phyloP scores from a whole-genome alignment of 768 basidiomycete species.

The Rhodotorula graminis region DNA sequence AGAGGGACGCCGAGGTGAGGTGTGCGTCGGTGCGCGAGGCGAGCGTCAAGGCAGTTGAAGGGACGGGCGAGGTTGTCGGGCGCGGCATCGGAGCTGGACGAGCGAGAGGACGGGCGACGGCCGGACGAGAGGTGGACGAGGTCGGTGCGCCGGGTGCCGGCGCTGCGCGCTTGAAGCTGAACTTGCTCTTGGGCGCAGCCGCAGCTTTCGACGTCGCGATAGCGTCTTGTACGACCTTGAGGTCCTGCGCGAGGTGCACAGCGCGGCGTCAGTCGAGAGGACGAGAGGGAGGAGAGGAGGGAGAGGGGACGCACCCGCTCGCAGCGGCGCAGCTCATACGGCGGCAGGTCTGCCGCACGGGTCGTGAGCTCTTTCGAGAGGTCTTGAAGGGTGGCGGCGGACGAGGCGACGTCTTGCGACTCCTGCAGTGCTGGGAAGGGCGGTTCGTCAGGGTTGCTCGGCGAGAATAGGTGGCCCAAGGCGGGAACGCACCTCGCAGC shows the following conservation, averaged over 20 bases:
- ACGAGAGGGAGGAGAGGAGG: accelerated
- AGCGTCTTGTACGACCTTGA: conserved; percentile 1
- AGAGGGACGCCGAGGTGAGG: conserved; percentile 10
- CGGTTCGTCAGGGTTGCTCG: not conserved
- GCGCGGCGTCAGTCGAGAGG: too few relatives aligned
- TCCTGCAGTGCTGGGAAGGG: too few relatives aligned
- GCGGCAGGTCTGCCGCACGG: conserved; percentile 11
- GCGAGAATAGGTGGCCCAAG: not conserved
- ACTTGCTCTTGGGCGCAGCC: conserved; percentile 18
- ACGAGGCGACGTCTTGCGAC: too few relatives aligned
- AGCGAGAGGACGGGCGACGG: conserved; percentile 3
- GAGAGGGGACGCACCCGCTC: conserved; percentile 11
- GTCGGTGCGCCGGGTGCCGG: not conserved
- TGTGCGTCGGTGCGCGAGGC: not conserved
- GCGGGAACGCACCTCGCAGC: not conserved
- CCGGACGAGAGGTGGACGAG: not conserved
- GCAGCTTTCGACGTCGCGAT: not conserved
- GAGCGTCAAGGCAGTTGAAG: conserved; percentile 6
- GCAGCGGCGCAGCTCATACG: conserved; percentile 18
- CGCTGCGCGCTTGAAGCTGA: conserved; percentile 30
- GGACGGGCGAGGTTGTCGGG: not conserved
- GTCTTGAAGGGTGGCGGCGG: not conserved
- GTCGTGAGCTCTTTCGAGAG: conserved; percentile 12
- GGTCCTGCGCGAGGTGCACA: conserved; percentile 6
- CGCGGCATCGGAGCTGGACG: not conserved